Evolutionary conservation across 139 green algal genomes (phyloP), one percentile per base, ranked within the genome.

Genomic region (Bryopsis sp.): DNA sequence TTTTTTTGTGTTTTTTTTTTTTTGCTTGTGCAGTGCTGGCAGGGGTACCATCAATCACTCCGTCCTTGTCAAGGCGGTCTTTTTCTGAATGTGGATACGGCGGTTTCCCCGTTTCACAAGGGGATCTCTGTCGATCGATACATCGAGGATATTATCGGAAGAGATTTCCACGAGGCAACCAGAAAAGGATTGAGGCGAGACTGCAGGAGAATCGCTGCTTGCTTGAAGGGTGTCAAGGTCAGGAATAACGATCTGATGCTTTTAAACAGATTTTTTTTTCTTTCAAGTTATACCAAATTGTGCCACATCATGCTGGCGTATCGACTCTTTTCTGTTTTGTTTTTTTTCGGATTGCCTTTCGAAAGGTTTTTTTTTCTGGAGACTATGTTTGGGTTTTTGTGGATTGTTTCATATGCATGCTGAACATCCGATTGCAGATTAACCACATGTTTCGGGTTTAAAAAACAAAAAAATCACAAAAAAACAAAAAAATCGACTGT

Each of bases 31-130:
- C 35, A 71, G 64, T 33, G 34, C n/a, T 72, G 43, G 43, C 19
- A 47, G 19, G 65, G 65, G 22, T 72, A 72, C 26, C 65, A 72
- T 31, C 65, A 72, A 29, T 43, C 36, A 32, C 15, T 72, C 46
- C 43, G 46, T 15, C 65, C 65, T 37, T 72, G 65, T 29, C 65
- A 72, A 43, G n/a, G 31, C n/a, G 65, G 65, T 7, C 46, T 72
- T 7, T 58, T 48, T 32, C 43, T 72, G 11, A 72, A 62, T 31
- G 48, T 72, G 43, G 65, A 72, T 29, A 47, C 43, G 4, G 65
- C 65, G 3, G 47, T 29, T 29, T 35, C 24, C 6, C 19, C 35
- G 5, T 72, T 72, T 29, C 35, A 64, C 65, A 47, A 72, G 31
- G 39, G 39, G 22, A 29, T 58, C 22, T 24, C 5, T 22, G 46